Percentiles rank a stretch among this genome's conserved stretches.
Conservation (phyloP, 305 asterid species). For the Nicotiana rustica region DNA sequence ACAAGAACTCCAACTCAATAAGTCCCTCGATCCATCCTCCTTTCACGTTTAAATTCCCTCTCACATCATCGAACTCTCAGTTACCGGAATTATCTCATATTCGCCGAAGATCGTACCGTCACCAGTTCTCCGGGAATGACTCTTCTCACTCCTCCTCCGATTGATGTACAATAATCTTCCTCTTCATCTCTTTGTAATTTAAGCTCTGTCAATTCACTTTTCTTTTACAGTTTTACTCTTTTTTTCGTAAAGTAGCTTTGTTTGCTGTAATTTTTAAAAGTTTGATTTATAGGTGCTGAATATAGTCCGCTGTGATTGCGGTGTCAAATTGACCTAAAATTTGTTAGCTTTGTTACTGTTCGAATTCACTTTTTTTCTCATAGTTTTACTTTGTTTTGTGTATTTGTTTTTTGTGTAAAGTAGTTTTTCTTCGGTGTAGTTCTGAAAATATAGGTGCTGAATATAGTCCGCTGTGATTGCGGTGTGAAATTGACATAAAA, state of each 20-base stretch:
- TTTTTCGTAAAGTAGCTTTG: background rate
- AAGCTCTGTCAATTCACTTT: background rate
- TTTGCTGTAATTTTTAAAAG: background rate
- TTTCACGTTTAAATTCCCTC: background rate
- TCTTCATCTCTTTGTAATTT: slow-evolving; percentile 28
- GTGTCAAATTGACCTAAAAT: background rate
- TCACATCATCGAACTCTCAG: background rate
- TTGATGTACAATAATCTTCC: slow-evolving; percentile 51
- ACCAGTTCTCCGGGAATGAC: slow-evolving; percentile 57
- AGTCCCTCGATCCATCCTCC: slow-evolving; percentile 7
- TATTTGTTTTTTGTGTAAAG: background rate
- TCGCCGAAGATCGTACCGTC: slow-evolving; percentile 44
- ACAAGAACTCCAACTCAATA: slow-evolving; percentile 22
- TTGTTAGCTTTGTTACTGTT: background rate
- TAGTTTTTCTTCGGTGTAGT: background rate
- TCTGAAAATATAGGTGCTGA: background rate
- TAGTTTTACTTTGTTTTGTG: too few relatives aligned
- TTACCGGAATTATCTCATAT: background rate
- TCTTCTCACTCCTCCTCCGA: slow-evolving; percentile 65
- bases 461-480: background rate
- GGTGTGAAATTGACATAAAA: slow-evolving; percentile 10
- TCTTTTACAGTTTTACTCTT: background rate
- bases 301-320: background rate
- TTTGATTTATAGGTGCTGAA: background rate
- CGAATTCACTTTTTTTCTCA: background rate